phyloP scores from a whole-genome alignment of 2,329 filamentous ascomycete species.

The Dothideomycetes sp. region DNA sequence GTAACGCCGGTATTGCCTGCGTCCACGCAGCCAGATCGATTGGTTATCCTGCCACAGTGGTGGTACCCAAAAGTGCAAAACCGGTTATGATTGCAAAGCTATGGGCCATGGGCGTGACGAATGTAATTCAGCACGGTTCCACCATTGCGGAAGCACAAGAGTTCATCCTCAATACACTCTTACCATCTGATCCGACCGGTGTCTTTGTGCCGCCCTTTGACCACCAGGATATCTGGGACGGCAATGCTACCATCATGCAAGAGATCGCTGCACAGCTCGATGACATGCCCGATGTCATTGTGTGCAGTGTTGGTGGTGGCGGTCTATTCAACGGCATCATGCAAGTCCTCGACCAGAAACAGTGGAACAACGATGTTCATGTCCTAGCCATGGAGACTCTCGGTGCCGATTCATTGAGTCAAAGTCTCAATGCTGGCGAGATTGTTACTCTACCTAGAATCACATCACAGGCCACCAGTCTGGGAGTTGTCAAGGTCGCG shows the following conservation, averaged over 20 bases:
- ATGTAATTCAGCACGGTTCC: constrained; percentile 61
- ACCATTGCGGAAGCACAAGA: constrained; percentile 62
- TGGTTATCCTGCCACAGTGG: constrained; percentile 60
- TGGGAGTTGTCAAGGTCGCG: constrained; percentile 64
- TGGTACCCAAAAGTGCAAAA: constrained; percentile 59
- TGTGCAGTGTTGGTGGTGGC: constrained; percentile 77
- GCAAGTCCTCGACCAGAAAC: constrained; percentile 51
- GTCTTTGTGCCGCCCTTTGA: constrained; percentile 66
- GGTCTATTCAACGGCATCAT: constrained; percentile 70
- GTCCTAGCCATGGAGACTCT: constrained; percentile 68
- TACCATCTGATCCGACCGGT: constrained; percentile 24
- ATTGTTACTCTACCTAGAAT: constrained; percentile 57
- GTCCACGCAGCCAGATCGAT: constrained; percentile 62
- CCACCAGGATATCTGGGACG: constrained; percentile 58
- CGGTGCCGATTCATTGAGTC: constrained; percentile 61
- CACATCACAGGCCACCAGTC: constrained; percentile 63
- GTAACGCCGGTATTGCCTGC: constrained; percentile 77
- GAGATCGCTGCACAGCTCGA: constrained; percentile 39
- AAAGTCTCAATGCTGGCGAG: constrained; percentile 47
- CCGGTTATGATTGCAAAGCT: constrained; percentile 65
- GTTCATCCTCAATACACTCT: constrained; percentile 41
- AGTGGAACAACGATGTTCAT: constrained; percentile 28
- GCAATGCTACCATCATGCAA: constrained; percentile 51
- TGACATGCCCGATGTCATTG: constrained; percentile 54
- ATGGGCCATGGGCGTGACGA: constrained; percentile 54